Conservation (phyloP, 1,284 basidiomycete species). For the Phlebopus sp. region DNA sequence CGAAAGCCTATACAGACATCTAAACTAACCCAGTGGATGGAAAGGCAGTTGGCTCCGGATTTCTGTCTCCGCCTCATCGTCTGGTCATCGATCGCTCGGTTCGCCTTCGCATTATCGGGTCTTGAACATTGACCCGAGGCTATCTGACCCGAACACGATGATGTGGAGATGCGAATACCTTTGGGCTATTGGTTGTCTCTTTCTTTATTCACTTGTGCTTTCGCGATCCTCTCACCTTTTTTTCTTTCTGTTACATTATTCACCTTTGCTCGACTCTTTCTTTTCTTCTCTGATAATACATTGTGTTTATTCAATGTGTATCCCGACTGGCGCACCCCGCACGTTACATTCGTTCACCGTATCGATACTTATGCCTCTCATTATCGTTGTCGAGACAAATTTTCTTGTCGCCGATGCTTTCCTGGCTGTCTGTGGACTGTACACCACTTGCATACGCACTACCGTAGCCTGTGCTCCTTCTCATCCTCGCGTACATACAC, state of each 20-base stretch:
- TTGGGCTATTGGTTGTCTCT: slow-evolving; percentile 65
- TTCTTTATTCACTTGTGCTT: slow-evolving; percentile 46
- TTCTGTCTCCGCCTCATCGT: slow-evolving; percentile 16
- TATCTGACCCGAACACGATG: slow-evolving; percentile 1
- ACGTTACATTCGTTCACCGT: slow-evolving; percentile 22
- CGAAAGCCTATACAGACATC: slow-evolving; percentile 29
- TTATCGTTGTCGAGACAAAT: slow-evolving; percentile 28
- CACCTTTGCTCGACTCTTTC: slow-evolving; percentile 10
- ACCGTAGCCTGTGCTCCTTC: slow-evolving; percentile 20
- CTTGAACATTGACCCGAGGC: not conserved
- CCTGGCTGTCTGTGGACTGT: slow-evolving; percentile 18
- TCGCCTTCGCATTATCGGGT: slow-evolving; percentile 9
- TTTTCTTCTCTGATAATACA: slow-evolving; percentile 22
- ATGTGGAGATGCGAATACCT: slow-evolving; percentile 25
- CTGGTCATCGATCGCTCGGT: slow-evolving; percentile 9
- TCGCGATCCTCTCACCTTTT: slow-evolving; percentile 24
- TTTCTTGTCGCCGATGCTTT: slow-evolving; percentile 23
- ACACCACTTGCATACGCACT: slow-evolving; percentile 18
- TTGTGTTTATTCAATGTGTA: slow-evolving; percentile 22
- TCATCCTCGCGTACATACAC: not conserved
- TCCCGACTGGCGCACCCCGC: slow-evolving; percentile 24
- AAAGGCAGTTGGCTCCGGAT: slow-evolving; percentile 39
- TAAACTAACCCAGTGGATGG: slow-evolving; percentile 39
- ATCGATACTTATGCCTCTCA: slow-evolving; percentile 28
- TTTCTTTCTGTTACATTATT: slow-evolving; percentile 10